Percentiles rank a stretch among this genome's conserved stretches.
Conservation (phyloP, 306 rosid genomes). For the Vigna mungo region DNA sequence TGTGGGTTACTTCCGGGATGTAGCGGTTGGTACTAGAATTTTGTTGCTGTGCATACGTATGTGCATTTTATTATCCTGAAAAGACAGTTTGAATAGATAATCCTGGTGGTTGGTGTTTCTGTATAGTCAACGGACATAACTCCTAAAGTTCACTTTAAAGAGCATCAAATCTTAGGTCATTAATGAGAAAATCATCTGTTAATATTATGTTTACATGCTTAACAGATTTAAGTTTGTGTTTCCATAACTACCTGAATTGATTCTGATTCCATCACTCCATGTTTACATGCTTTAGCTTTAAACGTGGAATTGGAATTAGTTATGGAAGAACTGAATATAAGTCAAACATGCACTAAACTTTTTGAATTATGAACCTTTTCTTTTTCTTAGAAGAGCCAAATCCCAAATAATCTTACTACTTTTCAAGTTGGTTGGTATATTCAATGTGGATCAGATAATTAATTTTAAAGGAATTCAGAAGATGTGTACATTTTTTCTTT, state of each 20-base stretch:
- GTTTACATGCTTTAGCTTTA: too few species aligned
- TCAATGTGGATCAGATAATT: background rate
- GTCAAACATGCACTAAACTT: background rate
- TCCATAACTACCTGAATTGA: too few species aligned
- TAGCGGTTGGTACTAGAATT: too few species aligned
- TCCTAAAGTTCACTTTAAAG: background rate
- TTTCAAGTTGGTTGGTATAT: background rate
- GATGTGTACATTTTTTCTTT: background rate
- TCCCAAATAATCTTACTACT: background rate
- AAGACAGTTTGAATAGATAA: background rate
- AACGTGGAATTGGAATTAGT: too few species aligned
- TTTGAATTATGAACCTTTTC: background rate
- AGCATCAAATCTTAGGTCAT: background rate
- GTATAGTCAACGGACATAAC: background rate
- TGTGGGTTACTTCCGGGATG: background rate
- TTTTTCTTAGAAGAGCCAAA: background rate
- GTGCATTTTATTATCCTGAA: too few species aligned
- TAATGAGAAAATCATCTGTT: background rate
- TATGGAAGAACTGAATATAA: too few species aligned
- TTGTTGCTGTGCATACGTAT: too few species aligned
- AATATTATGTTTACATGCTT: background rate
- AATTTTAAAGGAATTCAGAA: constrained; percentile 1
- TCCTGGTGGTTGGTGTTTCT: background rate
- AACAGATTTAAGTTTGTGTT: background rate
- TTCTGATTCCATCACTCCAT: too few species aligned